phyloP scores from a whole-genome alignment of 345 rosid species.

The Brassica juncea region DNA sequence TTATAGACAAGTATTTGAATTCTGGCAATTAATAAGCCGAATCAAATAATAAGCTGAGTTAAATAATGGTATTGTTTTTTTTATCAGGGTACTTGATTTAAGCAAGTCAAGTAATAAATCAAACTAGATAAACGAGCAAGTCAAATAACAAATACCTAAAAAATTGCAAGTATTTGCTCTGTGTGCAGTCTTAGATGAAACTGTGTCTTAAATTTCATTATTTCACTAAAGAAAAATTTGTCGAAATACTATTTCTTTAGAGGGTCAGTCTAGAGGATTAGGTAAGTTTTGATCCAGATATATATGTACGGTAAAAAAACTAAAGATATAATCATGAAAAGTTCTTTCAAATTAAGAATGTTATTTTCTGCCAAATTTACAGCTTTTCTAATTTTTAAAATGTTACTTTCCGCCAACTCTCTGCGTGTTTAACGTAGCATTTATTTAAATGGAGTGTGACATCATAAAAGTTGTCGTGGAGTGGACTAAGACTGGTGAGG shows the following conservation, averaged over 20 bases:
- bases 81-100: too few relatives aligned
- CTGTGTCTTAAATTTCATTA: not conserved
- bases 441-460: conserved; percentile 6
- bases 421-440: not conserved
- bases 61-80: too few relatives aligned
- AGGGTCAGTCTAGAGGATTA: not conserved
- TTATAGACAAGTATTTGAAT: too few relatives aligned
- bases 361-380: not conserved
- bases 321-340: not conserved
- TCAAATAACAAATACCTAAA: too few relatives aligned
- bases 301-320: too few relatives aligned
- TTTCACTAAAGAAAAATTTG: not conserved
- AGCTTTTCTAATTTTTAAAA: not conserved
- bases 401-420: not conserved
- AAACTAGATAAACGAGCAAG: too few relatives aligned
- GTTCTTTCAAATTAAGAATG: not conserved
- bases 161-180: too few relatives aligned
- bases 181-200: not conserved
- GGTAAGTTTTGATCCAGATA: not conserved
- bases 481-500: conserved; percentile 15
- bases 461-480: conserved; percentile 9
- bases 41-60: too few relatives aligned
- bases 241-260: too few relatives aligned
- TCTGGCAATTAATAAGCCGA: too few relatives aligned
- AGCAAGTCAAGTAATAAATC: too few relatives aligned